Conservation (phyloP, 129 eudicot genomes). For the Lactuca sativa region DNA sequence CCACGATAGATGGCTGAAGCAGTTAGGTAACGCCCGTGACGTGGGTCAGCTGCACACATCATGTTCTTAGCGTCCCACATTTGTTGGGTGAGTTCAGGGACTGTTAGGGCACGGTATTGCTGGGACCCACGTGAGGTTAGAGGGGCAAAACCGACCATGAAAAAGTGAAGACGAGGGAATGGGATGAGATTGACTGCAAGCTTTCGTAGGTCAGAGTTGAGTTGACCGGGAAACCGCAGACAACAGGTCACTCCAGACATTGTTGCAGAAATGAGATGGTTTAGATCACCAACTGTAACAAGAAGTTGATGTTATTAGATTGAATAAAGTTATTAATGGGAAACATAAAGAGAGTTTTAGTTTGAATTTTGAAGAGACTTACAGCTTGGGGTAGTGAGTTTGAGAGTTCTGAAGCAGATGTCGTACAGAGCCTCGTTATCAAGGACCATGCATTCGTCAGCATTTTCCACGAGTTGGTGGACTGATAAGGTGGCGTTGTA, state of each 20-base stretch:
- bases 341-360: too few relatives aligned
- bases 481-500: constrained; percentile 47
- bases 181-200: constrained; percentile 67
- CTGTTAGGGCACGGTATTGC: constrained; percentile 59
- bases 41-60: constrained; percentile 88
- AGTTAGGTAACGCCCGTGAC: constrained; percentile 67
- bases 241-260: constrained; percentile 75
- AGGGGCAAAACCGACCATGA: constrained; percentile 73
- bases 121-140: constrained; percentile 70
- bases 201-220: constrained; percentile 59
- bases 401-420: constrained; percentile 49
- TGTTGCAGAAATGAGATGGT: constrained; percentile 66
- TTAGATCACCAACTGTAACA: constrained; percentile 62
- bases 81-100: constrained; percentile 76
- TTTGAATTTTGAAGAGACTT: neutral
- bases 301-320: neutral
- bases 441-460: constrained; percentile 50
- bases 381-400: constrained; percentile 48
- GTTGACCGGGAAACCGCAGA: constrained; percentile 63
- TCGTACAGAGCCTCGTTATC: constrained; percentile 44
- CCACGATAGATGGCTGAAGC: constrained; percentile 82
- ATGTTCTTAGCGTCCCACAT: constrained; percentile 85
- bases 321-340: neutral
- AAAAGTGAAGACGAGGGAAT: constrained; percentile 68
- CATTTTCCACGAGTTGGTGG: constrained; percentile 47